Evolutionary conservation across 176 grass and related monocot genomes (phyloP).

Genomic region (Musa acuminata): DNA sequence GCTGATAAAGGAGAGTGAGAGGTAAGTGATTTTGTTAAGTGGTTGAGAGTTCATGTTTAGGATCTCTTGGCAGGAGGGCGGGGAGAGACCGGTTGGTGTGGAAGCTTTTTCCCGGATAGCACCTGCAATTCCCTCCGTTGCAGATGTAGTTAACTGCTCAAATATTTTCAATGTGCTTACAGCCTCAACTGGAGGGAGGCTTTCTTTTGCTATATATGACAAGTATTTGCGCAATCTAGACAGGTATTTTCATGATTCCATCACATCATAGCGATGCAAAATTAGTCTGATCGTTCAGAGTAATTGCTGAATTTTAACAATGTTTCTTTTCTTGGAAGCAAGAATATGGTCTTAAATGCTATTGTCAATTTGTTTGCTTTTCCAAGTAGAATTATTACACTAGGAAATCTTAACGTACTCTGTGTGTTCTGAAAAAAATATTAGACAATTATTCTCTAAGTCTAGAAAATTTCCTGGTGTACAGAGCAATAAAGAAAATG

Average conservation of each 20-base stretch:
- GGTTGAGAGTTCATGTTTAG: background rate
- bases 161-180: slow-evolving; percentile 84
- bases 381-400: background rate
- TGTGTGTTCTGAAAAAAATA: background rate
- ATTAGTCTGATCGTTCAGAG: background rate
- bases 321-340: background rate
- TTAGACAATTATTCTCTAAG: background rate
- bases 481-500: slow-evolving; percentile 90
- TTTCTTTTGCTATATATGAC: slow-evolving; percentile 79
- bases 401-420: background rate
- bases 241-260: slow-evolving; percentile 29
- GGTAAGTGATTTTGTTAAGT: background rate
- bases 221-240: slow-evolving; percentile 80
- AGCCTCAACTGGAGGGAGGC: slow-evolving; percentile 53
- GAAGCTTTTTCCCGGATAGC: slow-evolving; percentile 92
- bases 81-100: slow-evolving; percentile 63
- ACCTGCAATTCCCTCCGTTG: slow-evolving; percentile 72
- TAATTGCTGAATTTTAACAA: background rate
- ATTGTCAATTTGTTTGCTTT: background rate
- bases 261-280: background rate
- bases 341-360: background rate
- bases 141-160: slow-evolving; percentile 74
- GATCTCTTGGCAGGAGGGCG: slow-evolving; percentile 44
- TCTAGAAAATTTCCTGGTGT: slow-evolving; percentile 21
- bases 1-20: background rate